A percentile compares a stretch with the other conserved stretches of the same genome.
phyloP scores from a whole-genome alignment of 345 rosid species.

The Eucalyptus tenuipes region DNA sequence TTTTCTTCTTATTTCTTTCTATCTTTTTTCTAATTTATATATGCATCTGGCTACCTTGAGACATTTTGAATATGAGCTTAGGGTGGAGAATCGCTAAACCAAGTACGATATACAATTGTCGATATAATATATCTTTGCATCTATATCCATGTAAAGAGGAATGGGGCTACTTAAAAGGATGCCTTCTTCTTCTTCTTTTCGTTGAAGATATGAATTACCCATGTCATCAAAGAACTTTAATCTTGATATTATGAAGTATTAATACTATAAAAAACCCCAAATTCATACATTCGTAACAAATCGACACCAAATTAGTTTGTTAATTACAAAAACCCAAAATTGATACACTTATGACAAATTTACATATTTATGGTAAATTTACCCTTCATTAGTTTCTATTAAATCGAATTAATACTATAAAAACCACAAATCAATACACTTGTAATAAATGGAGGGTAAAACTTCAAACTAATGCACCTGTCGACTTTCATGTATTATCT shows the following conservation, averaged over 20 bases:
- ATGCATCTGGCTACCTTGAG: neutral
- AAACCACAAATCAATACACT: too few relatives aligned
- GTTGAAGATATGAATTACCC: neutral
- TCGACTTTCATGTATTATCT: accelerated
- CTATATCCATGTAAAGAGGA: neutral
- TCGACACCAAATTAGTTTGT: neutral
- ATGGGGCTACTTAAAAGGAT: neutral
- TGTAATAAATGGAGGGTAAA: accelerated
- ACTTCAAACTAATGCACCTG: accelerated
- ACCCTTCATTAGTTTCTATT: accelerated
- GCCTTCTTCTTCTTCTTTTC: neutral
- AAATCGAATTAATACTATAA: too few relatives aligned
- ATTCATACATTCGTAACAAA: too few relatives aligned
- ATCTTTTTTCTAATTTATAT: neutral
- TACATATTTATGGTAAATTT: too few relatives aligned
- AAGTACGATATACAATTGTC: neutral
- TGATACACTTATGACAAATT: too few relatives aligned
- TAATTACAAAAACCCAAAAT: too few relatives aligned
- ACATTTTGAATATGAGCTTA: neutral
- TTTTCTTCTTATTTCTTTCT: neutral
- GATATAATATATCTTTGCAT: neutral
- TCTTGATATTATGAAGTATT: neutral
- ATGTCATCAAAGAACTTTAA: neutral
- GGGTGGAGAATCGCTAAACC: neutral
- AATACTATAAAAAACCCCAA: too few relatives aligned